phyloP scores from a whole-genome alignment of 306 rosid genomes.

The Prunus kanzakura region DNA sequence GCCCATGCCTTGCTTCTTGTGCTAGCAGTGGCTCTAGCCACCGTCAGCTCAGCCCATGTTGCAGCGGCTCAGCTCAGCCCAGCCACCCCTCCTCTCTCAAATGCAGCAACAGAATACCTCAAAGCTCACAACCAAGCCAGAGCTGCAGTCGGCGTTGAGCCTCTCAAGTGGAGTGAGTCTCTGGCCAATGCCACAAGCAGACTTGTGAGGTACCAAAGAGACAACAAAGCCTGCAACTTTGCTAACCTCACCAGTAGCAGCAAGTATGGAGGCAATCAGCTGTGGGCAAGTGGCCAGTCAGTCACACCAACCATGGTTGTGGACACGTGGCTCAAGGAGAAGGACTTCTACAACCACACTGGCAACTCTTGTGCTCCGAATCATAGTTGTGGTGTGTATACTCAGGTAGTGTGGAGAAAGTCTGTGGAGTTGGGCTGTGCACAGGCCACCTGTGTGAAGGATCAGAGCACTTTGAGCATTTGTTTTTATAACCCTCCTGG shows the following conservation, averaged over 20 bases:
- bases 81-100: neutral
- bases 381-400: constrained; percentile 71
- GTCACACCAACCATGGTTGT: constrained; percentile 55
- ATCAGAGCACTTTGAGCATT: constrained; percentile 47
- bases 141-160: constrained; percentile 60
- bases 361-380: constrained; percentile 51
- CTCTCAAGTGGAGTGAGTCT: constrained; percentile 61
- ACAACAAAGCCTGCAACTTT: constrained; percentile 56
- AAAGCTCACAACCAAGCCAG: constrained; percentile 80
- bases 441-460: constrained; percentile 54
- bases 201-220: constrained; percentile 60
- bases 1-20: neutral
- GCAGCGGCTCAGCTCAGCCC: neutral
- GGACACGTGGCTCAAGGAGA: constrained; percentile 78
- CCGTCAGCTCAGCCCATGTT: neutral
- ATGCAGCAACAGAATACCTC: constrained; percentile 48
- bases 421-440: constrained; percentile 61
- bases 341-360: constrained; percentile 48
- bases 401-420: constrained; percentile 85
- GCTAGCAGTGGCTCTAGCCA: neutral
- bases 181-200: constrained; percentile 55
- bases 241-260: constrained; percentile 52
- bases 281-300: constrained; percentile 39
- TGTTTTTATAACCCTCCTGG: constrained; percentile 85
- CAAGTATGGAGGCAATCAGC: constrained; percentile 80